Conservation (phyloP, 306 rosid genomes). For the Trichosanthes cucumerina region DNA sequence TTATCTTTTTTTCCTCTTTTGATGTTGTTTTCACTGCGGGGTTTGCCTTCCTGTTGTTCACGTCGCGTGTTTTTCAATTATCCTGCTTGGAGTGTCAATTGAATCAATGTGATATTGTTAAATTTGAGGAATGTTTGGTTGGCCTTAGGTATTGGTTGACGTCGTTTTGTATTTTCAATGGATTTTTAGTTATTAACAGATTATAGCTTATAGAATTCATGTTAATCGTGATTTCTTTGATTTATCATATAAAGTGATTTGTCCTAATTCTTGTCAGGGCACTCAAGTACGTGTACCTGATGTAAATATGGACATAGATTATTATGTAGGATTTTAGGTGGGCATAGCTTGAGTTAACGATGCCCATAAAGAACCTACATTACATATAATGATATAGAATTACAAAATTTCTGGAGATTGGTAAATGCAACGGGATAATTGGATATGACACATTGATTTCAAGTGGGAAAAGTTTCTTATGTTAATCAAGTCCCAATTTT, state of each 20-base stretch:
- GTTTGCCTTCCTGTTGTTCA: background rate
- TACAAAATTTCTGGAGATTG: background rate
- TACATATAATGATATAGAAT: conserved; percentile 2
- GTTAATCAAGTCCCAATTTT: background rate
- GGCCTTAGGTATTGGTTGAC: background rate
- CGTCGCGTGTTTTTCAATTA: background rate
- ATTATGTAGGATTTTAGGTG: conserved; percentile 22
- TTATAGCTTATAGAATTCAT: background rate
- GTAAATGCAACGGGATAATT: background rate
- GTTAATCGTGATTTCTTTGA: background rate
- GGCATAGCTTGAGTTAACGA: conserved; percentile 12
- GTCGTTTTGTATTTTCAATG: background rate
- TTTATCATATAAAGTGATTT: background rate
- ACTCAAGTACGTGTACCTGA: conserved; percentile 25
- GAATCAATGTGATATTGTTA: background rate
- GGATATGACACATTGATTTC: background rate
- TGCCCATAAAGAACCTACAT: conserved; percentile 23
- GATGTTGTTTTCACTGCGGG: background rate
- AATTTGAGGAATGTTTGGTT: background rate
- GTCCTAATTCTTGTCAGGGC: conserved; percentile 37
- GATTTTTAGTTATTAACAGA: background rate
- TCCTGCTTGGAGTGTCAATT: background rate
- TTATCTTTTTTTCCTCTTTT: background rate
- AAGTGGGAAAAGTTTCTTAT: background rate
- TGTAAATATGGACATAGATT: conserved; percentile 35